Base-by-base conservation (phyloP, 2,329 filamentous ascomycete genomes). In the Rhynchosporium agropyri region DNA sequence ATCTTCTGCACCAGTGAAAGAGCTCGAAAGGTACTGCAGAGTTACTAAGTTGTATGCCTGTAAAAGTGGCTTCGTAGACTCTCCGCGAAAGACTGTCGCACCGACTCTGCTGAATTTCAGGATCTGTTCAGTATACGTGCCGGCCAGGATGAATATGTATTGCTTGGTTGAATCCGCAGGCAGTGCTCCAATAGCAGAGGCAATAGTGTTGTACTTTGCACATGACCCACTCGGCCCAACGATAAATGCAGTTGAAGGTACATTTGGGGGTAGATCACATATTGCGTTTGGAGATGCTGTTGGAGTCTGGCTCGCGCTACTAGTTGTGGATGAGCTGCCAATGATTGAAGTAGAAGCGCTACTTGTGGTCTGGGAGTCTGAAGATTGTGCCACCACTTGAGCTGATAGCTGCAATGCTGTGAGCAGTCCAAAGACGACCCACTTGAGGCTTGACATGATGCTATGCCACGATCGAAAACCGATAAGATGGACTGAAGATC, bases 201-300 rank as follows among this genome's bases (percentile, higher is more conserved):
- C 77, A 48, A 80, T 77, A 4, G 71, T 75, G 42, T 63, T 70
- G 64, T 79, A 80, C 36, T 73, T 68, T 5, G 77, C 78, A n/a
- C 60, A 67, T 4, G 71, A 57, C 53, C 75, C 72, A 29, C 72
- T 67, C 42, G 74, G 71, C 63, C 75, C 76, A n/a, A 80, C 79
- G 60, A 76, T 53, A 33, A 45, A 42, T 15, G 63, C 63, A 29
- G 60, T 60, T 43, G 63, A 60, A 31, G 63, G 60, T 10, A 62
- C 15, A 13, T 13, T 33, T 20, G 63, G 26, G 20, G 63, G 63
- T 1, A 62, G 40, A 12, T 42, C 38, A 29, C 60, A 62, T 4
- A 38, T 63, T 13, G 38, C 58, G 31, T 48, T 60, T 46, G 51
- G 58, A 38, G 62, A 58, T 58, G 46, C 58, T 58, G 58, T 64